Conservation (phyloP, 2,329 filamentous ascomycete genomes). For the Tolypocladium album region DNA sequence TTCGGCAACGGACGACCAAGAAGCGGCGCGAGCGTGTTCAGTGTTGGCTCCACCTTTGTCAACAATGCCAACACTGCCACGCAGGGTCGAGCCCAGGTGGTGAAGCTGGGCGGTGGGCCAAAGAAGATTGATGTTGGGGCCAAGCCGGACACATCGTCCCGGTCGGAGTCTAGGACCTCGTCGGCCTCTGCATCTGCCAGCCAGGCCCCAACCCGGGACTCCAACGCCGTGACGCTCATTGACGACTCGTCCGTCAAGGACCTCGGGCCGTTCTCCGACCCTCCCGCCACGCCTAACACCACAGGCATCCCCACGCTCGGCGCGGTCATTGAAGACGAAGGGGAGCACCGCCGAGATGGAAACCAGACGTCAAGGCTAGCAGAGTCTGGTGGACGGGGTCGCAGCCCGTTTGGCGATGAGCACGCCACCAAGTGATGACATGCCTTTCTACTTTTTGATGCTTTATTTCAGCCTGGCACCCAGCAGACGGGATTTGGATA, state of each 20-base stretch:
- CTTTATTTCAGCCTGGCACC: neutral
- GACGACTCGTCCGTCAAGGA: conserved; percentile 38
- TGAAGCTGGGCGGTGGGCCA: conserved; percentile 42
- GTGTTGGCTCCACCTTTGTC: conserved; percentile 57
- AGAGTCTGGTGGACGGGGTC: conserved; percentile 17
- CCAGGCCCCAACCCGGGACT: conserved; percentile 22
- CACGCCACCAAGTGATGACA: conserved; percentile 41
- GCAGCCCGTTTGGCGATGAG: conserved; percentile 47
- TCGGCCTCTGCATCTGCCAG: conserved; percentile 7
- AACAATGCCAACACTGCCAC: conserved; percentile 53
- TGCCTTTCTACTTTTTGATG: conserved; percentile 2
- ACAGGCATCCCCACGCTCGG: conserved; percentile 36
- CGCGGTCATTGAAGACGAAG: conserved; percentile 44
- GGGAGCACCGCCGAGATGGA: conserved; percentile 25
- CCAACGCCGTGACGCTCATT: conserved; percentile 35
- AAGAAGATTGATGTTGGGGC: conserved; percentile 33
- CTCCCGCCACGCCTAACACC: conserved; percentile 24
- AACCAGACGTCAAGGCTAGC: conserved; percentile 13
- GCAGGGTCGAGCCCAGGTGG: conserved; percentile 46
- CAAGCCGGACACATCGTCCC: conserved; percentile 23
- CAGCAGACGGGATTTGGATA: neutral
- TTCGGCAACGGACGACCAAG: conserved; percentile 38
- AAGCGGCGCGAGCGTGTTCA: conserved; percentile 50
- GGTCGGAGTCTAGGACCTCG: conserved; percentile 5
- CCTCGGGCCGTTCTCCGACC: conserved; percentile 50